These are phyloP conservation scores for Edaphochlamys debaryana DNA, from an alignment of 139 green algal species.

Conservation along the genomic window DNA sequence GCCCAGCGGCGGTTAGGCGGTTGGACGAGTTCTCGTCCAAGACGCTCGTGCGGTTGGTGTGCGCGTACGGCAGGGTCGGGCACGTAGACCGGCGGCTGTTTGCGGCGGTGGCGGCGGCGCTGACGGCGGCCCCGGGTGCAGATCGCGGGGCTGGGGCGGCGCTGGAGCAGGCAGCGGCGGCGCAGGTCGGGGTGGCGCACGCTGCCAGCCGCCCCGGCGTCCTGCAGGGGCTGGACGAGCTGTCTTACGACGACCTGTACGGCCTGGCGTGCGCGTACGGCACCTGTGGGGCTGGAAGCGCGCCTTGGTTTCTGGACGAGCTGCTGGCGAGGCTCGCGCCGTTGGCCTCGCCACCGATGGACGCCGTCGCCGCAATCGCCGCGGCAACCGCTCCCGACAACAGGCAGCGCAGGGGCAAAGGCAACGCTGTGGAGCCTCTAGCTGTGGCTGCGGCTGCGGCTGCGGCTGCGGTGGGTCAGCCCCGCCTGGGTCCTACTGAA, in stretches of 20 bases:
- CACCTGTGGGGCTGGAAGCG: background rate
- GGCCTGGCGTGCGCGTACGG: slow-evolving; percentile 13
- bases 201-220: background rate
- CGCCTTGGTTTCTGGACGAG: background rate
- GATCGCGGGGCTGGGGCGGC: too few species aligned
- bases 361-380: too few species aligned
- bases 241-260: background rate
- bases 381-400: too few species aligned
- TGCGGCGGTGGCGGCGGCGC: slow-evolving; percentile 25
- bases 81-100: slow-evolving; percentile 39
- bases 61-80: slow-evolving; percentile 27
- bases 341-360: background rate
- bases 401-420: too few species aligned
- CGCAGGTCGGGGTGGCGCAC: background rate
- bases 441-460: too few species aligned
- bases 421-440: too few species aligned
- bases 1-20: slow-evolving; percentile 8
- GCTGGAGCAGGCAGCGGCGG: background rate
- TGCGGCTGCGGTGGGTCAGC: background rate
- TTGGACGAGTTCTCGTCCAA: slow-evolving; percentile 23
- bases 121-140: background rate
- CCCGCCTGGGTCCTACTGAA: too few species aligned
- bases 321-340: background rate
- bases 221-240: background rate
- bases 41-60: slow-evolving; percentile 44